phyloP scores from a whole-genome alignment of 2,329 filamentous ascomycete species.

The Coniochaeta pulveracea region DNA sequence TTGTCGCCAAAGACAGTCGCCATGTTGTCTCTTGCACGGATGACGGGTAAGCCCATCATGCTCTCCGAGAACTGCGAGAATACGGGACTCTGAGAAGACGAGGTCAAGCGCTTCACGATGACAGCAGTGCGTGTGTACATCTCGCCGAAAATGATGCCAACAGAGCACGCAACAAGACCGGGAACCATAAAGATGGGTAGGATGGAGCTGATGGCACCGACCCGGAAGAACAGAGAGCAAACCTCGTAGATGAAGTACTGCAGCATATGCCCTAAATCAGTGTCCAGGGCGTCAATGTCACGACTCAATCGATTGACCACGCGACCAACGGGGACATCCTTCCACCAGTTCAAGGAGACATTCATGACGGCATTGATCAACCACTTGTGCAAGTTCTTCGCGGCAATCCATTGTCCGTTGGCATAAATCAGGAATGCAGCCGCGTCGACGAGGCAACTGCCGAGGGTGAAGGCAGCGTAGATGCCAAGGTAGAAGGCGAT shows the following conservation, averaged over 20 bases:
- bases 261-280: slow-evolving; percentile 31
- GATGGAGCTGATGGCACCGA: slow-evolving; percentile 28
- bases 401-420: slow-evolving; percentile 45
- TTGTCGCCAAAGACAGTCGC: slow-evolving; percentile 32
- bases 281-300: slow-evolving; percentile 45
- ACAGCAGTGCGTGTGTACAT: slow-evolving; percentile 32
- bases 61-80: slow-evolving; percentile 40
- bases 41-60: slow-evolving; percentile 18
- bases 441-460: slow-evolving; percentile 29
- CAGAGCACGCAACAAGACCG: slow-evolving; percentile 22
- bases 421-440: slow-evolving; percentile 35
- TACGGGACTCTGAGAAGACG: slow-evolving; percentile 35
- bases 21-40: slow-evolving; percentile 39
- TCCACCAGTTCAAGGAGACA: slow-evolving; percentile 46
- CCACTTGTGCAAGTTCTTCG: slow-evolving; percentile 36
- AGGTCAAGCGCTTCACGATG: slow-evolving; percentile 26
- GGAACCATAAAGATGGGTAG: slow-evolving; percentile 31
- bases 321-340: slow-evolving; percentile 24
- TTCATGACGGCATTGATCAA: slow-evolving; percentile 40
- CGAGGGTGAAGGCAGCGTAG: slow-evolving; percentile 33
- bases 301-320: slow-evolving; percentile 19
- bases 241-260: slow-evolving; percentile 29
- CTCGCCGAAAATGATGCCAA: slow-evolving; percentile 27
- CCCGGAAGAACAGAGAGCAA: slow-evolving; percentile 19
- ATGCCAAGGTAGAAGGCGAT: slow-evolving; percentile 41